A percentile compares a stretch with the other conserved stretches of the same genome.
Conservation (phyloP, 1,284 basidiomycete genomes). For the Paramarasmius palmivorus region DNA sequence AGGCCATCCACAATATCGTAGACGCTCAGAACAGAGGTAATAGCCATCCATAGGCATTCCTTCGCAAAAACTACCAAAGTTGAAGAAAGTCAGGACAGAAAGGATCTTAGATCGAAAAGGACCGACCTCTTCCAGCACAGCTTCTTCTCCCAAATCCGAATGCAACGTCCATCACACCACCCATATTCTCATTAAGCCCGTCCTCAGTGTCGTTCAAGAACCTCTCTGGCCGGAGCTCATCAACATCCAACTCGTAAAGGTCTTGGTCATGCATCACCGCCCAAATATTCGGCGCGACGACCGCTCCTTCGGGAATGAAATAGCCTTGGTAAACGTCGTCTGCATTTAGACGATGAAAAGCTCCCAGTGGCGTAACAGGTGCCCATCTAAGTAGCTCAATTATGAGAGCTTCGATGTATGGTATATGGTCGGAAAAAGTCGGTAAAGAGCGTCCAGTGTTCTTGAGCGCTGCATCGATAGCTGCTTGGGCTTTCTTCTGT, state of each 20-base stretch:
- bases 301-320: constrained; percentile 1
- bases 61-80: no score
- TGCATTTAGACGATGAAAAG: background rate
- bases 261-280: constrained; percentile 2
- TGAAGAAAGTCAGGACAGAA: no score
- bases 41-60: no score
- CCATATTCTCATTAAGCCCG: background rate
- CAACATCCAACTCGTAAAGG: background rate
- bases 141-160: constrained; percentile 7
- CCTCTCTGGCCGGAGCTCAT: background rate
- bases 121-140: constrained; percentile 3
- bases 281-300: background rate
- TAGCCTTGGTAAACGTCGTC: constrained; percentile 6
- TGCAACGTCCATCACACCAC: background rate
- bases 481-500: constrained; percentile 2
- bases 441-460: background rate
- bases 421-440: constrained; percentile 3
- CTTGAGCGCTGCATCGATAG: background rate
- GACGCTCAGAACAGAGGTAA: no score
- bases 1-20: no score
- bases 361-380: background rate
- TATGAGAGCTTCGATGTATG: constrained; percentile 6
- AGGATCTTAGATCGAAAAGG: background rate
- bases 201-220: background rate
- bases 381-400: constrained; percentile 4